Evolutionary conservation across 2,329 filamentous ascomycete species (phyloP).

Genomic region (Fulvia fulva): DNA sequence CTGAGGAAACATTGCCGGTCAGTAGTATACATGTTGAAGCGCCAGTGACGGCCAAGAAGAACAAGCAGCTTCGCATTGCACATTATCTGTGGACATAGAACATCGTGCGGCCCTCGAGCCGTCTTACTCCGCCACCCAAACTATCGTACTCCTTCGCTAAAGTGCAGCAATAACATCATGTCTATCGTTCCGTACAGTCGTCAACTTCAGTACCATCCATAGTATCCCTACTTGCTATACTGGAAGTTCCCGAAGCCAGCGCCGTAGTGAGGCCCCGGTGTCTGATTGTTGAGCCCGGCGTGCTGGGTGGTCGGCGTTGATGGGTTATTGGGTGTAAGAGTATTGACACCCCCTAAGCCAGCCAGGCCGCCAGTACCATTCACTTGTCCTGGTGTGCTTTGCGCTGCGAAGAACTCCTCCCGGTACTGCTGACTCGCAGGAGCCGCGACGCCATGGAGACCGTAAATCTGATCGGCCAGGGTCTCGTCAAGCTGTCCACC

Average conservation of each 20-base stretch:
- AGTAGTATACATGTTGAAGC: background rate
- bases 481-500: constrained; percentile 72
- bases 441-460: constrained; percentile 62
- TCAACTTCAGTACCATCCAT: background rate
- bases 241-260: constrained; percentile 15
- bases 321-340: constrained; percentile 21
- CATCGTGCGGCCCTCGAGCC: background rate
- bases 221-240: constrained; percentile 8
- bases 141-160: background rate
- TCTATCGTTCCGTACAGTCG: background rate
- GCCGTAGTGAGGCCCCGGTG: constrained; percentile 12
- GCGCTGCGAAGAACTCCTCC: constrained; percentile 42
- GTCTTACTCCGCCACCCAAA: background rate
- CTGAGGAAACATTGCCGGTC: too few species aligned
- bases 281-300: constrained; percentile 18
- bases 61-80: background rate
- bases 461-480: constrained; percentile 90
- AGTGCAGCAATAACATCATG: background rate
- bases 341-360: constrained; percentile 9
- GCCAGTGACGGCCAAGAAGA: background rate
- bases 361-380: constrained; percentile 20
- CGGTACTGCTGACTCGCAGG: constrained; percentile 53
- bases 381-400: constrained; percentile 33
- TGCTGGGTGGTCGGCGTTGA: constrained; percentile 21
- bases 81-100: background rate